Base-by-base conservation (phyloP, 169 alveolate genomes). In the Eimeria tenella region DNA sequence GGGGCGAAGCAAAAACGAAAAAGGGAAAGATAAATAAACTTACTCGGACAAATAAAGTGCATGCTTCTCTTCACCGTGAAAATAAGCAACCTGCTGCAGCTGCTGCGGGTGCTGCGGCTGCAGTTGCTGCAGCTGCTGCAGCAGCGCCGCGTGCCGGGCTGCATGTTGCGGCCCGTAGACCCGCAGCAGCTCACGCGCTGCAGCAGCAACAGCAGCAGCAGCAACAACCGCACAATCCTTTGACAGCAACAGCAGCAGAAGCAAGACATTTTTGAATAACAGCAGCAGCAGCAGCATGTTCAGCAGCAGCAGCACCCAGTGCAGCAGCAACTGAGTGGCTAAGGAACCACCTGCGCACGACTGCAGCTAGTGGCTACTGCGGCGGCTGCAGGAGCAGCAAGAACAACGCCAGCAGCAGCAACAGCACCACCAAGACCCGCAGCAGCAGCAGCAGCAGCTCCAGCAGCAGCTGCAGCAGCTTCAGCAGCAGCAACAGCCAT, bases 51-150 rank as follows among this genome's bases (percentile, higher is more conserved):
- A 25, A 23, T 63, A 86, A 10, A 86, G 70, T 15, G 93, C 60
- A 31, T 86, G 82, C 49, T 74, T 60, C 65, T 86, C 93, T 13
- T 62, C 93, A n/a, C 81, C 10, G 7, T 73, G 31, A 52, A 86
- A 86, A 56, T 63, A 86, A 25, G 83, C 71, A n/a, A 86, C 7
- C 93, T 63, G 83, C 31, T 55, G 58, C 17, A 86, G 79, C 82
- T 86, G 93, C 25, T 58, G 93, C 74, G 93, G 93, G 21, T 86
- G 93, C 70, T 58, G 50, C 10, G 68, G 83, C 65, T 86, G 77
- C n/a, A 31, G 63, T 50, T 63, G 56, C 68, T 63, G 68, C 23
- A 86, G 62, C 31, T 86, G 93, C 79, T 68, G 63, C 63, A 86
- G 55, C 60, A 86, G 83, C 50, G 63, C 31, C 68, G 23, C 56